Conservation (phyloP, 257 asterid species). For the Voacanga thouarsii region DNA sequence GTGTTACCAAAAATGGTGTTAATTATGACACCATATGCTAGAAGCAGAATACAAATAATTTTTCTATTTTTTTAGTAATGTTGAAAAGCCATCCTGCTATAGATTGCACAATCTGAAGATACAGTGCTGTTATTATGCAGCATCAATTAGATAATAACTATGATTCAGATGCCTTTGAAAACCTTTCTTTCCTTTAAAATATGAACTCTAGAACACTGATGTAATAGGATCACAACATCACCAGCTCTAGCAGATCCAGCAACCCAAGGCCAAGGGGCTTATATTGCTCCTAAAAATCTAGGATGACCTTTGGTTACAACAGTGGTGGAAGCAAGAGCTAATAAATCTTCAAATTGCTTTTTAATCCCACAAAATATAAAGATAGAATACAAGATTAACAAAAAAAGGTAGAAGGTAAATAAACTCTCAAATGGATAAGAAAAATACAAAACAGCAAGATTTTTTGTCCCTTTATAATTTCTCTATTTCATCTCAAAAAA, state of each 20-base stretch:
- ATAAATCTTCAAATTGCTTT: no score
- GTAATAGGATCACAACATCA: background rate
- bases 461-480: no score
- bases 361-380: no score
- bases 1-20: background rate
- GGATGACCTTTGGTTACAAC: no score
- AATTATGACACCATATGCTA: background rate
- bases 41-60: background rate
- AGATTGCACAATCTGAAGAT: background rate
- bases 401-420: no score
- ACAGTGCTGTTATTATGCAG: background rate
- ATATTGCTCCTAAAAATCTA: no score
- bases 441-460: no score
- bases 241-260: background rate
- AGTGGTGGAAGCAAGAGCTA: no score
- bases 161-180: background rate
- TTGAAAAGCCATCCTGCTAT: background rate
- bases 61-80: background rate
- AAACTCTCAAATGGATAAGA: no score
- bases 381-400: no score
- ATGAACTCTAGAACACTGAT: background rate
- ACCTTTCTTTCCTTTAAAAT: background rate
- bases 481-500: no score
- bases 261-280: no score
- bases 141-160: background rate